Conservation (phyloP, 192 early-diverging fungal genomes). For the Piromyces sp. region DNA sequence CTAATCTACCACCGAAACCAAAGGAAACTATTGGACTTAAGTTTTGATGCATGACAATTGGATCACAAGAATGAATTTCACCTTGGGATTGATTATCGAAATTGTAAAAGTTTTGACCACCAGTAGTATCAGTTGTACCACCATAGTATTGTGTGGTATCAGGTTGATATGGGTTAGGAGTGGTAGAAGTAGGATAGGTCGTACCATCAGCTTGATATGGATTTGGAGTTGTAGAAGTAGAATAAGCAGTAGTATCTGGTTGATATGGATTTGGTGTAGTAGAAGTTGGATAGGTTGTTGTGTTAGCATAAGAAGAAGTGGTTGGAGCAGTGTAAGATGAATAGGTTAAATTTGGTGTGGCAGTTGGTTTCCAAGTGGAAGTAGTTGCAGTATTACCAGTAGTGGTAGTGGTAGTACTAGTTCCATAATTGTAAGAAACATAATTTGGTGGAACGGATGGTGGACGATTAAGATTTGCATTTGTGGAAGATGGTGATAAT, state of each 20-base stretch:
- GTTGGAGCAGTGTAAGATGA: neutral
- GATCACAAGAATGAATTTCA: neutral
- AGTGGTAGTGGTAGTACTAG: neutral
- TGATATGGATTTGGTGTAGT: neutral
- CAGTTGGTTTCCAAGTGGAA: neutral
- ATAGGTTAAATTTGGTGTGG: neutral
- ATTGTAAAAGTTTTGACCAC: neutral
- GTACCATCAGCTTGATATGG: neutral
- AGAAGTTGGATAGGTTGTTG: neutral
- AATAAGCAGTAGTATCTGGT: neutral
- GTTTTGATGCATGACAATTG: neutral
- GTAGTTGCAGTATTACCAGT: neutral
- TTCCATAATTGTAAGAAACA: neutral
- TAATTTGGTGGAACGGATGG: neutral
- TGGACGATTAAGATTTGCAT: neutral
- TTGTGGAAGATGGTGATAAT: neutral
- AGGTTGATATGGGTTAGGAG: neutral
- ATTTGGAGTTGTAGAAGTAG: neutral
- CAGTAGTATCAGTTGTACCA: neutral
- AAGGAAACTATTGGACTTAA: conserved; percentile 38
- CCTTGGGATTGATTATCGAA: neutral
- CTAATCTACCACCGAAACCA: conserved; percentile 59
- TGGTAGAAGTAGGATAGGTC: neutral
- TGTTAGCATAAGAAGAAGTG: no score
- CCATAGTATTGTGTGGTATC: neutral